Base-by-base conservation (phyloP, 1,139 yeast genomes). In the Arxiozyma heterogenica region DNA sequence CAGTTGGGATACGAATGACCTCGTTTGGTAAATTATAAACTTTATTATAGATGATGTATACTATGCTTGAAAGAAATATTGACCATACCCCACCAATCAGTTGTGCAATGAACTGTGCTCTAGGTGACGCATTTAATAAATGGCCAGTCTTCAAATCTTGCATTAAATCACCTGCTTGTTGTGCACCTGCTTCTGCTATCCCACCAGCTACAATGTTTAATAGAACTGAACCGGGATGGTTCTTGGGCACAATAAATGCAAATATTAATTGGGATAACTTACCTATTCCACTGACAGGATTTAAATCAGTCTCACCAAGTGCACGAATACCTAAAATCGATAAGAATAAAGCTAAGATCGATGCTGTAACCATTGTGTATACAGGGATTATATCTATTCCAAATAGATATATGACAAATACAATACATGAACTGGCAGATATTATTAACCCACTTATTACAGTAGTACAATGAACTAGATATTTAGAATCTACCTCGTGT, bases 131-230 rank as follows among this genome's bases (percentile, higher is more conserved):
- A 12, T 95, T 96, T 4, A 93, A 67, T 51, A 93, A 70, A 70
- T 88, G 95, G 0, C 98, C 98, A 0, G 98, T 91, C 68, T 93
- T 93, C 62, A 91, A 75, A 70, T 93, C 98, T 74, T 93, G 98
- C 96, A 91, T 88, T 65, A 93, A 75, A 71, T 93, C 98, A 18
- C 98, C 98, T 0, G 98, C 97, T 70, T 93, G 98, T 70, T 93
- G 98, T 1, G 98, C 97, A 8, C 98, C 98, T 0, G 98, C 98
- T 71, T 93, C 98, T 0, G 98, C 95, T 41, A 93, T 84, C 8
- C 96, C 98, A 18, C 98, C 98, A 3, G 98, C 96, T 2, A 93
- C 84, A 53, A 93, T 74, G 66, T 93, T 93, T 51, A 90, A 83
- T 44, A 93, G 73, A 4, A 93, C 86, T 18, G 88, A 81, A 1